Percentiles rank a stretch among this genome's conserved stretches.
Evolutionary conservation across 371 early-diverging fungal genomes (phyloP).

Genomic region (Smittium culicis): DNA sequence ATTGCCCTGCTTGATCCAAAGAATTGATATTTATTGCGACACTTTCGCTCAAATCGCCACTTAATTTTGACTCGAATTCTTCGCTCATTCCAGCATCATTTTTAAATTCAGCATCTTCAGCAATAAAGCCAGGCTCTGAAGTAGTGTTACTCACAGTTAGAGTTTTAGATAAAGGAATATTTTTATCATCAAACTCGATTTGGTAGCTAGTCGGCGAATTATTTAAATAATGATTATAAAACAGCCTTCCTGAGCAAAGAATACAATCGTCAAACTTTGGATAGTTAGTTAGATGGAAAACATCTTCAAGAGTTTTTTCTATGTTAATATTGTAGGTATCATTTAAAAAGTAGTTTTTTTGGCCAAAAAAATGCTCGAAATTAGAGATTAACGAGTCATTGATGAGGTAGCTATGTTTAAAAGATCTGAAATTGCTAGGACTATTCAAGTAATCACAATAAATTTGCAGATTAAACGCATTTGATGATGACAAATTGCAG

Average conservation of each 20-base stretch:
- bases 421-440: not conserved
- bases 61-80: not conserved
- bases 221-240: not conserved
- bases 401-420: not conserved
- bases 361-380: not conserved
- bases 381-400: not conserved
- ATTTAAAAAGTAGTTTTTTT: not conserved
- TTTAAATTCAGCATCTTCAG: not conserved
- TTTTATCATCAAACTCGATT: not conserved
- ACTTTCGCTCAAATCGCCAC: not conserved
- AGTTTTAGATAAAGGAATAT: not conserved
- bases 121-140: not conserved
- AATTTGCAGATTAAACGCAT: not conserved
- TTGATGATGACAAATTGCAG: not conserved
- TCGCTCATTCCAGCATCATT: too few species aligned
- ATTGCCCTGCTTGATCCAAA: not conserved
- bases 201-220: not conserved
- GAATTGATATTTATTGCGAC: not conserved
- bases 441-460: not conserved
- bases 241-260: not conserved
- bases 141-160: not conserved
- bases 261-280: not conserved
- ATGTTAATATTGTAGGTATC: not conserved
- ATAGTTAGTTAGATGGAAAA: not conserved
- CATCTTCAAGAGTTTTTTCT: not conserved